Base-by-base conservation (phyloP, 1,139 yeast genomes). In the Debaryomycetaceae sp. region DNA sequence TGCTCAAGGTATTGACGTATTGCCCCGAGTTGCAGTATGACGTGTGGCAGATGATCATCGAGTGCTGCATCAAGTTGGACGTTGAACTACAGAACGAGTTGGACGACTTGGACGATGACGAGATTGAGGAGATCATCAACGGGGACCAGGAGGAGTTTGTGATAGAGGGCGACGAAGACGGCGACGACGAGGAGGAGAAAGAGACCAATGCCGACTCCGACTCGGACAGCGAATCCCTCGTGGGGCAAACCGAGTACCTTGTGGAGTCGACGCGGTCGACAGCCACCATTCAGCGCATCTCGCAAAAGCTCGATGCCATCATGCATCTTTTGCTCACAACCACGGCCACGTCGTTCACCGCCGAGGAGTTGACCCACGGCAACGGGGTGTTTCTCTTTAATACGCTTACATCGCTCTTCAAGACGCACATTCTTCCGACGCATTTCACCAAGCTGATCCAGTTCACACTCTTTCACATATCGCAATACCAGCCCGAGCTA, bases 391-490 rank as follows among this genome's bases (percentile, higher is more conserved):
- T 68, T n/a, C 61, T 84, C 18, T 89, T 81, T 60, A 80, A 82
- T 44, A 81, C 85, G 5, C 64, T 91, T 32, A 74, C 83, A 2
- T 75, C 91, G 2, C 62, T 84, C 22, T 91, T 91, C 66, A 80
- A 79, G 48, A 71, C 86, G 3, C 93, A 84, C 45, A 74, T 91
- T 27, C 63, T 91, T 36, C 95, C 96, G 11, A 91, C 99, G 1
- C 95, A 89, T 56, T 83, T 85, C 53, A 89, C 97, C 8, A 78
- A 86, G 46, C 83, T 89, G 34, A 81, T 86, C 19, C 99, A 91
- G 56, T 91, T 83, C 51, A 61, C 89, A 24, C 56, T 89, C 49
- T 91, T 91, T 56, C 81, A 81, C 46, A 69, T 83, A 12, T 78
- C 95, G 10, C 97, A 89, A 53, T 76, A 78, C 38, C 85, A 84